Evolutionary conservation across 306 rosid genomes (phyloP).

Genomic region (Pachyrhizus erosus): DNA sequence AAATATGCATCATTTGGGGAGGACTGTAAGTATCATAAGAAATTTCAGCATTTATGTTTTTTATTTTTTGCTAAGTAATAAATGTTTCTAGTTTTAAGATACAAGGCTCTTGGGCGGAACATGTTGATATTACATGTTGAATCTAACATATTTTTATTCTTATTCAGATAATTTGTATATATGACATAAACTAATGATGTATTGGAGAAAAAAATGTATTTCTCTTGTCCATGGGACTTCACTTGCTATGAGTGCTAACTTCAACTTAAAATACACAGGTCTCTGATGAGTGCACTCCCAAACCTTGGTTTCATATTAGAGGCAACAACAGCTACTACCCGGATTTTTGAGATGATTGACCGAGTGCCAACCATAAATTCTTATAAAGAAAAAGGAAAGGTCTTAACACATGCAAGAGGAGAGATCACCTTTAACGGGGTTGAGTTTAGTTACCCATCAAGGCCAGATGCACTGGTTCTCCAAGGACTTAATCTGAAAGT

Average conservation of each 20-base stretch:
- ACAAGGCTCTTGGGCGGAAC: neutral
- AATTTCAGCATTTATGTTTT: neutral
- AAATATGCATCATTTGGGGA: constrained; percentile 71
- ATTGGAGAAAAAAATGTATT: neutral
- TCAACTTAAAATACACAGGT: constrained; percentile 47
- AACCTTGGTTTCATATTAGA: constrained; percentile 61
- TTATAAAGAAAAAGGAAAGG: constrained; percentile 50
- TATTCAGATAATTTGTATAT: neutral
- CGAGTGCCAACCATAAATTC: constrained; percentile 48
- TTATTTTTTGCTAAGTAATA: neutral
- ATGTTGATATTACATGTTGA: neutral
- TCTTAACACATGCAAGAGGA: constrained; percentile 57
- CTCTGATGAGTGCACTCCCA: constrained; percentile 82
- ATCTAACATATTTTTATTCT: neutral
- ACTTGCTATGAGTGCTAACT: neutral
- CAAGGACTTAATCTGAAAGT: constrained; percentile 68
- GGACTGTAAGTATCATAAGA: constrained; percentile 66
- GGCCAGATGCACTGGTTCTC: constrained; percentile 72
- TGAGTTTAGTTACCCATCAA: constrained; percentile 73
- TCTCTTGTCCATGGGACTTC: neutral
- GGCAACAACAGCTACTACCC: constrained; percentile 59
- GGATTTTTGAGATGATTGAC: constrained; percentile 64
- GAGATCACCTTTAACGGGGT: constrained; percentile 66
- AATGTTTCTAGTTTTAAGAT: neutral
- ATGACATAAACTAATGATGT: neutral